Evolutionary conservation across 441 rosid species (phyloP), one percentile per base, ranked within the genome.

Genomic region (Gossypium aridum): DNA sequence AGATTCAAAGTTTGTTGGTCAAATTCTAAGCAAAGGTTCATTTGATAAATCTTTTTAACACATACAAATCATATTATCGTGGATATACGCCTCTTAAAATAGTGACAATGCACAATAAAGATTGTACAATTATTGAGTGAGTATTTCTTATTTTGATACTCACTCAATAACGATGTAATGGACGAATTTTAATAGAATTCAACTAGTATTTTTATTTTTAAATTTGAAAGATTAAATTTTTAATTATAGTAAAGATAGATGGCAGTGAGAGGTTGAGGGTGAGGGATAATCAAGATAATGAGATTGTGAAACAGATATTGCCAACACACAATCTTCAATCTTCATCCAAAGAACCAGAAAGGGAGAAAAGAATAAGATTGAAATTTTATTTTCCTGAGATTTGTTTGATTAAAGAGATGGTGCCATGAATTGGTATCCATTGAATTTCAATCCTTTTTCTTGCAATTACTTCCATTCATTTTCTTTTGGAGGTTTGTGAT

Each of bases 401-500:
- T 70, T 75, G 28, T 71, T 76, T 31, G 63, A 76, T 31, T 31
- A 43, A 7, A 19, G 8, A 6, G 8, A 63, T 43, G n/a, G 2
- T 77, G 77, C 25, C 65, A 68, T 7, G 45, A 79, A 70, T 71
- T 82, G 37, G 64, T 70, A 80, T 80, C 87, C 87, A 84, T 77
- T 64, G 72, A 82, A 70, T 76, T 73, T 75, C 77, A 82, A 84
- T 84, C 85, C 73, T 62, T 80, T 81, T 78, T 7, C 54, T 76
- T 75, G 69, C 77, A 59, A 61, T 81, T 65, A n/a, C 78, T 71
- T 84, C 87, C 87, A 75, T 74, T 75, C 87, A 79, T 71, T 77
- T 64, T 69, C 57, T 54, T 51, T 76, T 12, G 28, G 60, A 17
- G 37, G 17, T 72, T 57, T 64, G 14, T 45, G 17, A 51, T 17